Evolutionary conservation across 129 eudicot genomes (phyloP).

Genomic region (Heracleum sosnowskyi): DNA sequence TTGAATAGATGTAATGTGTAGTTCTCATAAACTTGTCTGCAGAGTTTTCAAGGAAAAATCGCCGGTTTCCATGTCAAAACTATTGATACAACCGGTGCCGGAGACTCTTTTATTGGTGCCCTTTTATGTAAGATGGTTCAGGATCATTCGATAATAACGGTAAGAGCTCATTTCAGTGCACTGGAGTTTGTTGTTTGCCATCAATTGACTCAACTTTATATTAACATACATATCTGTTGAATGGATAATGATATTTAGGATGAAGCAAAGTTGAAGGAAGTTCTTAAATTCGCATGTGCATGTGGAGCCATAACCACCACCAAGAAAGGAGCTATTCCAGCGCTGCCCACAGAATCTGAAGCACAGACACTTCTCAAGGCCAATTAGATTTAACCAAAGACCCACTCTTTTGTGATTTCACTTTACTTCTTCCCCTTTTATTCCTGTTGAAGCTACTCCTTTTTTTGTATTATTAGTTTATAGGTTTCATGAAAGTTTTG

Average conservation of each 20-base stretch:
- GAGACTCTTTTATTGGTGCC: constrained; percentile 97
- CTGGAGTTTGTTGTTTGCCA: not conserved
- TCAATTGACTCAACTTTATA: not conserved
- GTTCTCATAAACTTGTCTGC: not conserved
- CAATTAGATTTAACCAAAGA: not conserved
- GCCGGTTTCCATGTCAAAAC: constrained; percentile 61
- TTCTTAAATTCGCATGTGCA: constrained; percentile 64
- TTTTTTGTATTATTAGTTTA: not conserved
- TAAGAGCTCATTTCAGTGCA: not conserved
- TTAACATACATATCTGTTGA: not conserved
- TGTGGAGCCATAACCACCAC: constrained; percentile 98
- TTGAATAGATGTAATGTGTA: not conserved
- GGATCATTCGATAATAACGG: constrained; percentile 65
- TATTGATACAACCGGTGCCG: constrained; percentile 97
- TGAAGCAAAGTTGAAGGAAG: constrained; percentile 60
- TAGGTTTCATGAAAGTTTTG: not conserved
- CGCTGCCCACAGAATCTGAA: constrained; percentile 72
- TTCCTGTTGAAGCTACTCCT: not conserved
- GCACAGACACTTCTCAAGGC: constrained; percentile 36
- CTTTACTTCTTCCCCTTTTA: not conserved
- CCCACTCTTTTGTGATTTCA: not conserved
- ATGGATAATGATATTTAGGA: constrained; percentile 30
- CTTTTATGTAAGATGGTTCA: constrained; percentile 66
- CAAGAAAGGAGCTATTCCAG: constrained; percentile 97
- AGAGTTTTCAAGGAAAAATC: constrained; percentile 69